These are phyloP conservation scores for Alternaria conjuncta DNA, from an alignment of 2,329 filamentous ascomycete genomes.

Conservation along the genomic window DNA sequence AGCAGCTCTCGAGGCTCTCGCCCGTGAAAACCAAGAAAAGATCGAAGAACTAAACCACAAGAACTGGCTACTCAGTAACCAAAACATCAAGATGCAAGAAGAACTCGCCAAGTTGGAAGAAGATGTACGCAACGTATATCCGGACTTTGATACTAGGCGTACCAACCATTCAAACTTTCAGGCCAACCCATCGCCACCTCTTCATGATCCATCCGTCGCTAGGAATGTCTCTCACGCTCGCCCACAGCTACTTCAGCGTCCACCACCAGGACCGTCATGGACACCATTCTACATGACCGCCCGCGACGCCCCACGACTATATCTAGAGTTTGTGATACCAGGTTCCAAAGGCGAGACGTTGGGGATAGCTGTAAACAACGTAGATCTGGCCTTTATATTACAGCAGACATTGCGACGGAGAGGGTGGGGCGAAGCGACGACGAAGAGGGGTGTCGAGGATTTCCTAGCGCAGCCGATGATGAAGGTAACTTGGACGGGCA, in stretches of 20 bases:
- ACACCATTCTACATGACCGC: slow-evolving; percentile 4
- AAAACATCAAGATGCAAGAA: not conserved
- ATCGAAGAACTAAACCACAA: not conserved
- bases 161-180: not conserved
- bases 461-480: slow-evolving; percentile 2
- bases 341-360: slow-evolving; percentile 6
- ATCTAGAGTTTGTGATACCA: slow-evolving; percentile 4
- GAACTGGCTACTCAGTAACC: not conserved
- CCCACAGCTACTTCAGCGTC: not conserved
- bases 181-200: not conserved
- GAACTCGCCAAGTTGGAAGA: not conserved
- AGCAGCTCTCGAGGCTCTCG: slow-evolving; percentile 1
- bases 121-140: not conserved
- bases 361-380: not conserved
- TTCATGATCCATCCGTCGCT: not conserved
- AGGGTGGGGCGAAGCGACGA: not conserved
- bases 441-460: not conserved
- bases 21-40: not conserved
- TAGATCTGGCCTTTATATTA: slow-evolving; percentile 10
- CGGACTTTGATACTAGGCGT: not conserved
- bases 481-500: not conserved
- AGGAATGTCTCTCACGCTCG: not conserved
- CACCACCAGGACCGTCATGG: not conserved
- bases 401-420: slow-evolving; percentile 2
- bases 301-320: not conserved